Base-by-base conservation (phyloP, 345 rosid species). In the Hibiscus trionum region DNA sequence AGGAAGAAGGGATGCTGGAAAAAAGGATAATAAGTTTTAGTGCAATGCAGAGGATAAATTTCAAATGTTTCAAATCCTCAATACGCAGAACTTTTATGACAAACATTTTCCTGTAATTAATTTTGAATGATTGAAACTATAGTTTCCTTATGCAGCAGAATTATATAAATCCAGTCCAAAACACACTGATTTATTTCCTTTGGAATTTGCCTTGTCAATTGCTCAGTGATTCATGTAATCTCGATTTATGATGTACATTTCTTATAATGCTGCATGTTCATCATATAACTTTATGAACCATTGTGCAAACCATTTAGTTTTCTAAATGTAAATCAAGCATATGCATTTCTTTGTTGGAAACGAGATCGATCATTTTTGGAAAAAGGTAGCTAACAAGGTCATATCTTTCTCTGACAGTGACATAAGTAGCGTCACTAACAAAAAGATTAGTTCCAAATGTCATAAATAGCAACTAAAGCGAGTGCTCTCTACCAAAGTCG, bases 261-360 rank as follows among this genome's bases (percentile, higher is more conserved):
- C 33, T 65, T 21, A 31, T 44, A 66, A 24, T 42, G 33, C 17
- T 26, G 53, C 53, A 42, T 65, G 53, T 65, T 21, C 56, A 66
- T 47, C 4, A 2, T 29, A 7, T 24, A 47, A n/a, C 29, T 46
- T 31, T 24, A 66, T 5, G n/a, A 14, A 46, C 31, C 2, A 0
- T 35, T 12, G 11, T 46, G 21, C 26, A 46, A 66, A 37, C 39
- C 7, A 66, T 66, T 24, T 15, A 1, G 19, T 46, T 66, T 7
- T 66, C 21, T 35, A 26, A 11, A 46, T 6, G 7, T 66, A 47
- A 46, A 66, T 47, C 3, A 14, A 24, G 49, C 39, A 1, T 19
- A 11, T 47, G 4, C 57, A 27, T 66, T 46, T 66, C 70, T 66
- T 26, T 66, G 70, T 46, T 66, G 56, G 29, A 66, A 65, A 44